These are phyloP conservation scores for Botrytis elliptica DNA, from an alignment of 2,329 filamentous ascomycete species.

Conservation along the genomic window DNA sequence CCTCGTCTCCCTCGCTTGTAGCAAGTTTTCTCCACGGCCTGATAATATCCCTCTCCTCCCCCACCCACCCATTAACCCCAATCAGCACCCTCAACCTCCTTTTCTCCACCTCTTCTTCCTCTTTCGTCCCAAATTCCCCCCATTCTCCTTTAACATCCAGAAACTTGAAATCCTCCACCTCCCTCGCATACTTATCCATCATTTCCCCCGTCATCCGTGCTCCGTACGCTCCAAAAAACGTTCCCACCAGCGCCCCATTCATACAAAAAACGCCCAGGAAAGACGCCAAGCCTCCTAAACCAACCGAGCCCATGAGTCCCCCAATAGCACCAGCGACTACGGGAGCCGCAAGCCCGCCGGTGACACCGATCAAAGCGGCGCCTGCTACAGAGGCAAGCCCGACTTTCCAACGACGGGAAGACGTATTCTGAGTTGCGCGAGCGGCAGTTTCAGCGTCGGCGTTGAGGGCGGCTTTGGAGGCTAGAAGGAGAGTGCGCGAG, in stretches of 20 bases:
- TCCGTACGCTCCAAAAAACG: constrained; percentile 85
- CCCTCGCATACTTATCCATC: constrained; percentile 83
- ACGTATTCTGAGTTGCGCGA: constrained; percentile 64
- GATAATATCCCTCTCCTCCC: constrained; percentile 69
- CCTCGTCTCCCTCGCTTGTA: background rate
- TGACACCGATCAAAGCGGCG: constrained; percentile 85
- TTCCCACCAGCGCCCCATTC: constrained; percentile 80
- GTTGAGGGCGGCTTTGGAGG: constrained; percentile 59
- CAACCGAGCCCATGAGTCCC: constrained; percentile 79
- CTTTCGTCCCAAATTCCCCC: constrained; percentile 32
- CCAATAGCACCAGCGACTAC: constrained; percentile 84
- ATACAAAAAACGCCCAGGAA: constrained; percentile 85
- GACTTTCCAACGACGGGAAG: constrained; percentile 79
- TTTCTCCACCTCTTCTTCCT: constrained; percentile 21
- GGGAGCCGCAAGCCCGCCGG: constrained; percentile 85
- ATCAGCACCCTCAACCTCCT: constrained; percentile 73
- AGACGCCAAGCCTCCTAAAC: constrained; percentile 79
- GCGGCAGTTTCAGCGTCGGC: constrained; percentile 69
- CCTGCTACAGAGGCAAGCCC: constrained; percentile 83
- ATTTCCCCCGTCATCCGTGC: constrained; percentile 76
- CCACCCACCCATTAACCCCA: constrained; percentile 84
- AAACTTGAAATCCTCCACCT: constrained; percentile 80
- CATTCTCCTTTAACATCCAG: constrained; percentile 61
- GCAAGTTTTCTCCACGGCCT: constrained; percentile 73
- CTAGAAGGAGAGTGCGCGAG: constrained; percentile 70